Evolutionary conservation across 176 grass and related monocot genomes (phyloP).

Genomic region (Canna indica): DNA sequence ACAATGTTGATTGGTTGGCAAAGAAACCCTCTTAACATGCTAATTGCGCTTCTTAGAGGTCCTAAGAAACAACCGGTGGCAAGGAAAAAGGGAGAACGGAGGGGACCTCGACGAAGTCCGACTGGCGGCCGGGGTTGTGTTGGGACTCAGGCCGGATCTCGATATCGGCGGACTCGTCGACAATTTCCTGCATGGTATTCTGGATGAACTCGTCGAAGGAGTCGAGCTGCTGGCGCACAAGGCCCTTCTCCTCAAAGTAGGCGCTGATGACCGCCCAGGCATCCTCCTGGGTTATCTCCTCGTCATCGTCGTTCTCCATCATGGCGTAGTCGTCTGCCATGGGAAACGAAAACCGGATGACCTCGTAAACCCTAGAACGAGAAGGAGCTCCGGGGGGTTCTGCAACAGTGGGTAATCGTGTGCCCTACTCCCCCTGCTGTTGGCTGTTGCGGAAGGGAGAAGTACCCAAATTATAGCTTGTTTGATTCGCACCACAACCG

Average conservation of each 20-base stretch:
- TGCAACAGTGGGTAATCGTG: too few relatives aligned
- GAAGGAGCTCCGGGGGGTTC: too few relatives aligned
- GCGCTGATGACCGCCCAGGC: slow-evolving; percentile 95
- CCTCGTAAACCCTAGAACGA: too few relatives aligned
- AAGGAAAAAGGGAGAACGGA: neutral
- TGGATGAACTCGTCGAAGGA: slow-evolving; percentile 98
- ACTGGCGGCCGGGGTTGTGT: slow-evolving; percentile 92
- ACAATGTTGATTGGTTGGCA: neutral
- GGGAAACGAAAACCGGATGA: too few relatives aligned
- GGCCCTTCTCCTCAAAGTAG: slow-evolving; percentile 97
- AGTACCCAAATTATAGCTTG: too few relatives aligned
- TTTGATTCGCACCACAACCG: too few relatives aligned
- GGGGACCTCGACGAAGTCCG: slow-evolving; percentile 80
- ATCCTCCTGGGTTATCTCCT: slow-evolving; percentile 89
- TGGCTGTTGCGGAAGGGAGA: too few relatives aligned
- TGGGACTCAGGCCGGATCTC: slow-evolving; percentile 96
- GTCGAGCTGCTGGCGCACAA: slow-evolving; percentile 88
- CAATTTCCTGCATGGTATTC: slow-evolving; percentile 98
- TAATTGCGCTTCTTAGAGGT: neutral
- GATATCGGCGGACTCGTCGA: slow-evolving; percentile 81
- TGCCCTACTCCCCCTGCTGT: too few relatives aligned
- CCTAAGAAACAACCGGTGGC: neutral
- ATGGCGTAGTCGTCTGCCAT: slow-evolving; percentile 49
- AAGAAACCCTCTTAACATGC: neutral
- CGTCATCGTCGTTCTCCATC: slow-evolving; percentile 43